Evolutionary conservation across 2,329 filamentous ascomycete genomes (phyloP), one percentile per base, ranked within the genome.

Genomic region (Aspergillus novoparasiticus): DNA sequence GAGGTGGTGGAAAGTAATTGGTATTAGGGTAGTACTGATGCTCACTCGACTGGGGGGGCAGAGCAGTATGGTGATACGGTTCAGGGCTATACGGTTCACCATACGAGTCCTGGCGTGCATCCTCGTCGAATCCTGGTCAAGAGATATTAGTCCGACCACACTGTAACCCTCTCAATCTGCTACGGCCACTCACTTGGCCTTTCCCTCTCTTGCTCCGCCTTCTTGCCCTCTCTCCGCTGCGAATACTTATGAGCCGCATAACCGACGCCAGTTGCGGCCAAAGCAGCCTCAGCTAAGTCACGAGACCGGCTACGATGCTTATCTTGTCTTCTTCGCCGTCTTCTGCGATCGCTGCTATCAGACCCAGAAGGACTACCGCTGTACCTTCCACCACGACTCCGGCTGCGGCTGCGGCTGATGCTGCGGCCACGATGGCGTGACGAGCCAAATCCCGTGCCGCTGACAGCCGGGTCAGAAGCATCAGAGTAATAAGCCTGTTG

Each of bases 161-260:
- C 21, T 39, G 51, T 39, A 23, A 16, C 51, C n/a, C 51, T 26
- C 59, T 46, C 39, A 6, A 28, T 55, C 43, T 21, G 51, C 28
- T 19, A 65, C 36, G 51, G 56, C 26, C 36, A 71, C 83, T 81
- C 73, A 85, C 84, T 79, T n/a, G 63, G 65, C 56, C 69, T 65
- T 69, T 79, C 80, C 66, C 80, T 75, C 60, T 84, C 83, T 68
- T 81, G 82, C 63, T 85, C 83, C 39, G 80, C 80, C 70, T 83
- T 84, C 76, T 84, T 87, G 57, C 83, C 83, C 68, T 87, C 84
- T 64, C 84, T 82, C 58, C 81, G 78, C 76, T 86, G 85, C 28
- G 83, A 80, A 68, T 84, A 82, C 70, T 88, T 85, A 71, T 87
- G 83, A 19, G 85, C 85, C 51, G 84, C 85, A 66, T 86, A 77